Evolutionary conservation across 2,329 filamentous ascomycete genomes (phyloP).

Genomic region (Macroventuria anomochaeta): DNA sequence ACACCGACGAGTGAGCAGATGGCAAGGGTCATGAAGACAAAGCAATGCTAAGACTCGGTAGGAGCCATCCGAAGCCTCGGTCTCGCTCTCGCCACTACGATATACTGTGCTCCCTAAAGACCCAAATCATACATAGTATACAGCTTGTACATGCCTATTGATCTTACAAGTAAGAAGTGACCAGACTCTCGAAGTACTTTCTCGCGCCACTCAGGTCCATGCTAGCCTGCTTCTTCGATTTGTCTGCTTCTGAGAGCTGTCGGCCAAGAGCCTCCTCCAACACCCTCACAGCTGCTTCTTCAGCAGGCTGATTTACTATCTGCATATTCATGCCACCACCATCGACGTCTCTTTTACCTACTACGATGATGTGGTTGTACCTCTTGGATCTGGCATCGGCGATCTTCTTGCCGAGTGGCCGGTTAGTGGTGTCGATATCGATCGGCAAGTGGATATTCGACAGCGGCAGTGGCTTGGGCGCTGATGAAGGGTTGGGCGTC

Average conservation of each 20-base stretch:
- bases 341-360: conserved; percentile 59
- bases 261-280: conserved; percentile 45
- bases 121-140: background rate
- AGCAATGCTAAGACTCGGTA: background rate
- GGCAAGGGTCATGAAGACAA: too few relatives aligned
- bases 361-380: conserved; percentile 75
- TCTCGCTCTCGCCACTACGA: background rate
- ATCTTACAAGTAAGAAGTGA: conserved; percentile 36
- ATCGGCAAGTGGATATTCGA: conserved; percentile 69
- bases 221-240: conserved; percentile 22
- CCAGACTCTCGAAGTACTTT: conserved; percentile 40
- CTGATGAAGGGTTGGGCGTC: conserved; percentile 3
- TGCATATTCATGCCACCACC: conserved; percentile 36
- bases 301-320: conserved; percentile 49
- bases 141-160: background rate
- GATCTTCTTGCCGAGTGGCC: conserved; percentile 72
- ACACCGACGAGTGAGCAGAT: background rate
- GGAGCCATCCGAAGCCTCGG: background rate
- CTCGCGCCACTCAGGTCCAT: conserved; percentile 31
- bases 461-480: conserved; percentile 52
- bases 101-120: background rate
- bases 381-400: conserved; percentile 73
- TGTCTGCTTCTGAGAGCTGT: conserved; percentile 23
- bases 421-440: conserved; percentile 70
- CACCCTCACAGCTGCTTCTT: conserved; percentile 29